Conservation (phyloP, 108 stramenopile species). For the Cyclotella atomus region DNA sequence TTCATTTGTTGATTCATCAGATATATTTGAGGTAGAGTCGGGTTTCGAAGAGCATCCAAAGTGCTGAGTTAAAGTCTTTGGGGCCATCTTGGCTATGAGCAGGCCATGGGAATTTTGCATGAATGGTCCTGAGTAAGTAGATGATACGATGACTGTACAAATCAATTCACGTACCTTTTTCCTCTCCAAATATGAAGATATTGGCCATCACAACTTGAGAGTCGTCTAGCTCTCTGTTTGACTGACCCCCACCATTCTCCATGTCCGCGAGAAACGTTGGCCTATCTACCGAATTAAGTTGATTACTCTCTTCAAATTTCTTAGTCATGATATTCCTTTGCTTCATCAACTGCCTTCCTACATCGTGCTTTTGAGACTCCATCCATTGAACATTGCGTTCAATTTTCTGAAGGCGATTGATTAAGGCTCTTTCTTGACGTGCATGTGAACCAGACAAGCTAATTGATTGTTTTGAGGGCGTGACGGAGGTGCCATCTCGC, state of each 20-base stretch:
- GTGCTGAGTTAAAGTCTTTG: background rate
- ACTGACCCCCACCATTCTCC: conserved; percentile 2
- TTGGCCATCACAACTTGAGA: conserved; percentile 14
- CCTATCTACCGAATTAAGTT: conserved; percentile 2
- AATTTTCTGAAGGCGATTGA: conserved; percentile 33
- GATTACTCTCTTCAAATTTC: conserved; percentile 14
- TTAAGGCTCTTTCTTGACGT: conserved; percentile 37
- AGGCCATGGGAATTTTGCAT: too few relatives aligned
- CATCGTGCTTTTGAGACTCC: conserved; percentile 25
- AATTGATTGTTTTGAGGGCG: conserved; percentile 8
- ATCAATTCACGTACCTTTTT: conserved; percentile 9
- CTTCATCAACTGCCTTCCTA: conserved; percentile 34
- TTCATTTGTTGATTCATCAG: background rate
- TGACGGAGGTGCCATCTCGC: conserved; percentile 22
- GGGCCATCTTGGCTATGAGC: background rate
- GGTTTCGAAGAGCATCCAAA: background rate
- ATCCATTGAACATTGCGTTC: conserved; percentile 38
- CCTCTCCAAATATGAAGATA: conserved; percentile 27
- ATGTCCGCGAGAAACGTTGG: conserved; percentile 43
- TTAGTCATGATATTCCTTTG: conserved; percentile 35
- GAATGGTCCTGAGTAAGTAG: background rate
- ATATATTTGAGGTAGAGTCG: background rate
- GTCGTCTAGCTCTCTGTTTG: background rate
- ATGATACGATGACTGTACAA: background rate
- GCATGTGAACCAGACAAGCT: conserved; percentile 37